Base-by-base conservation (phyloP, 2,329 filamentous ascomycete genomes). In the Fusarium coicis region DNA sequence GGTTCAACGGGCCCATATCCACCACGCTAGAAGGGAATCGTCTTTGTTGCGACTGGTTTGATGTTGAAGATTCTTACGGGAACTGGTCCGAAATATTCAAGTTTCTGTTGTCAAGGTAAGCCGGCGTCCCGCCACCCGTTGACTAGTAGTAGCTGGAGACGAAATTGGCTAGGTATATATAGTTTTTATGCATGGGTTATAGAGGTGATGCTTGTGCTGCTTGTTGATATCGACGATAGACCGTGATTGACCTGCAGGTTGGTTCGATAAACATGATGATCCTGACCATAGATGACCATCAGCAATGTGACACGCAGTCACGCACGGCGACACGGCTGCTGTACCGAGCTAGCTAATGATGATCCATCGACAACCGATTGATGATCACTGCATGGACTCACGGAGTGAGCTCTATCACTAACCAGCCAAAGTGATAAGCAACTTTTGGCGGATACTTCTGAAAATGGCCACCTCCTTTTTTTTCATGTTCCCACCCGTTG, bases 391-490 rank as follows among this genome's bases (percentile, higher is more conserved):
- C 46, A 63, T 56, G 63, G 66, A 43, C 39, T 26, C 58, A 47
- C 44, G 57, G 59, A 50, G 15, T 12, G 34, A 21, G 47, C 26
- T 39, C 34, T 21, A 34, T 40, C 37, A 56, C 50, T 26, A 39
- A 66, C 49, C 50, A 39, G 34, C 40, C 50, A 26, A 43, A 49
- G 8, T 61, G 60, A 63, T 63, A 43, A 54, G 55, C 54, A 40
- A 40, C 37, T 23, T 43, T 49, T 68, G 46, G 52, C 37, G 23
- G 65, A 34, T 30, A 50, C 10, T 10, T 26, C 32, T 67, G 43
- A 59, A 54, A 62, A 54, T 74, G 73, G 62, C 59, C 64, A 57
- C 68, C 68, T 74, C 75, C 75, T 73, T 74, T 77, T 76, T 77
- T 76, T 76, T 12, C 46, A 47, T 26, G 43, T 68, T 65, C 44